phyloP scores from a whole-genome alignment of 805 yeast genomes.

The Candida coquimbonensis region DNA sequence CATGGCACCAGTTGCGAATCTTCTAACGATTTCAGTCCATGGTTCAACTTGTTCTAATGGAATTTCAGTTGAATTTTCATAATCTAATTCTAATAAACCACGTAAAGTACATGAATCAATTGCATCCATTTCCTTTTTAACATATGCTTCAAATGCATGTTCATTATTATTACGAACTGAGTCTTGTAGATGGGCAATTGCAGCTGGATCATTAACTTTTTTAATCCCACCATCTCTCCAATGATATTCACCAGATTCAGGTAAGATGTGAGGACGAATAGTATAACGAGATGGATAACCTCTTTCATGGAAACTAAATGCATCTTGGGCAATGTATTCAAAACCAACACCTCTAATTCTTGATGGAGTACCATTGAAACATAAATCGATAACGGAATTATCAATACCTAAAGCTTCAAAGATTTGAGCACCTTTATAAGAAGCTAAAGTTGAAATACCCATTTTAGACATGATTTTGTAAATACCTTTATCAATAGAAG shows the following conservation, averaged over 20 bases:
- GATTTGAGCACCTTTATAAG: slow-evolving; percentile 98
- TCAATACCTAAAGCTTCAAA: slow-evolving; percentile 96
- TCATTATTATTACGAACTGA: slow-evolving; percentile 98
- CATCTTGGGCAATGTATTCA: slow-evolving; percentile 94
- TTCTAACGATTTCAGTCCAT: slow-evolving; percentile 97
- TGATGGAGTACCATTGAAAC: slow-evolving; percentile 96
- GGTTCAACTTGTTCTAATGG: slow-evolving; percentile 99
- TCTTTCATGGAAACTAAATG: slow-evolving; percentile 85
- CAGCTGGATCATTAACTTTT: slow-evolving; percentile 90
- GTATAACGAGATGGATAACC: slow-evolving; percentile 81
- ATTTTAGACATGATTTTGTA: slow-evolving; percentile 97
- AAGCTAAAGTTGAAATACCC: slow-evolving; percentile 97
- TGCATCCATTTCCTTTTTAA: slow-evolving; percentile 86
- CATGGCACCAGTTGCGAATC: slow-evolving; percentile 99
- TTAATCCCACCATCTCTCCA: slow-evolving; percentile 99
- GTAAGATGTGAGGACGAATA: slow-evolving; percentile 60
- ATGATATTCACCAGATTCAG: slow-evolving; percentile 95
- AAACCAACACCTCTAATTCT: slow-evolving; percentile 94
- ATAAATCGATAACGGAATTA: slow-evolving; percentile 88
- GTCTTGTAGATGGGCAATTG: slow-evolving; percentile 92
- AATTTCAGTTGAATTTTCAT: slow-evolving; percentile 58
- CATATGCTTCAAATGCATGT: slow-evolving; percentile 82
- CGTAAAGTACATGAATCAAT: slow-evolving; percentile 88
- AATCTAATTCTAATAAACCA: slow-evolving; percentile 90
- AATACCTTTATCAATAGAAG: slow-evolving; percentile 85